These are phyloP conservation scores for Naganishia liquefaciens DNA, from an alignment of 1,284 basidiomycete species.

Conservation along the genomic window DNA sequence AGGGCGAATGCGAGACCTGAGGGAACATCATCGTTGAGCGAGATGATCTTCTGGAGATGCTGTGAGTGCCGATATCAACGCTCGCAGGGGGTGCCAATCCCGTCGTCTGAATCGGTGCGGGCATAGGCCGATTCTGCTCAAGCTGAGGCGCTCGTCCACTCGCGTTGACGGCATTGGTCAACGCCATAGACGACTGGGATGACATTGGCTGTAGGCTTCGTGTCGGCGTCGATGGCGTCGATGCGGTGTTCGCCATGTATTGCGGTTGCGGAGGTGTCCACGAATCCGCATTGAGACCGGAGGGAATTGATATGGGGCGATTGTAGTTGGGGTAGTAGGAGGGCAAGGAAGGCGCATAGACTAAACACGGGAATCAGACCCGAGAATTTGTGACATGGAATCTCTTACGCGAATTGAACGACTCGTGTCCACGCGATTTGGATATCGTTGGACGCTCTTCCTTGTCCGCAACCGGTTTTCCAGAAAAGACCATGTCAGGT, in stretches of 20 bases:
- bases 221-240: constrained; percentile 7
- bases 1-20: constrained; percentile 31
- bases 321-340: constrained; percentile 25
- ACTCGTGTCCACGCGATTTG: constrained; percentile 33
- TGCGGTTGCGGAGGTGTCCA: constrained; percentile 10
- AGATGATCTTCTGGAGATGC: constrained; percentile 32
- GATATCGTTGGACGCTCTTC: constrained; percentile 25
- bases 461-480: constrained; percentile 26
- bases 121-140: neutral
- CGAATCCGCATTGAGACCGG: neutral
- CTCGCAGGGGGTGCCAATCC: constrained; percentile 12
- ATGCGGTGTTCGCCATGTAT: constrained; percentile 9
- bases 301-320: neutral
- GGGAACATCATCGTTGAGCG: constrained; percentile 29
- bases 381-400: neutral
- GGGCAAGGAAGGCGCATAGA: constrained; percentile 17
- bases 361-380: neutral
- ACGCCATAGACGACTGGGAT: constrained; percentile 14
- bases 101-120: constrained; percentile 17
- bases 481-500: constrained; percentile 36
- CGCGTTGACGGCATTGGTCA: constrained; percentile 1
- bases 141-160: too few relatives aligned
- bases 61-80: constrained; percentile 37
- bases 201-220: constrained; percentile 14
- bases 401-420: constrained; percentile 27